Conservation (phyloP, 2,329 filamentous ascomycete species). For the Sporothrix schenckii region DNA sequence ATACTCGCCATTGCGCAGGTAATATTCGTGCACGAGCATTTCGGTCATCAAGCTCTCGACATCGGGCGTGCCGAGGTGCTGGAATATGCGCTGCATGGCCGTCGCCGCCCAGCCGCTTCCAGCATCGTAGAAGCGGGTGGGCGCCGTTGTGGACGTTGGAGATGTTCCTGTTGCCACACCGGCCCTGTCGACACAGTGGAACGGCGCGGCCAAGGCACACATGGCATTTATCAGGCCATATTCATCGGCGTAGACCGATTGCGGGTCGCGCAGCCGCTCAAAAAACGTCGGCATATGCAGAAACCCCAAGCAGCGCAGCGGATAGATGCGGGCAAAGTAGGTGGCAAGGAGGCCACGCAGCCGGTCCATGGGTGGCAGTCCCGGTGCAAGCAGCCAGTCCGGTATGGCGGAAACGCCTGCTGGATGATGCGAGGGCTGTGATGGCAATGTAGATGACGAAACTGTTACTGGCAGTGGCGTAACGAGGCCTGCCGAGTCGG, state of each 20-base stretch:
- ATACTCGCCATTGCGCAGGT: slow-evolving; percentile 31
- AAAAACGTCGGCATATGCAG: slow-evolving; percentile 38
- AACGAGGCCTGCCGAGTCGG: background rate
- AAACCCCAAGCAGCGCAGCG: slow-evolving; percentile 38
- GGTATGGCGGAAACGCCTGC: background rate
- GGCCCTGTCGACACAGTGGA: slow-evolving; percentile 20
- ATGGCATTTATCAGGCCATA: slow-evolving; percentile 32
- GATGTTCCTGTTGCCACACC: background rate
- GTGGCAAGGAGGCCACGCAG: slow-evolving; percentile 34
- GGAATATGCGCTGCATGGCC: slow-evolving; percentile 31
- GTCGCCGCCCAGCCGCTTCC: slow-evolving; percentile 31
- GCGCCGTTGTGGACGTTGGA: background rate
- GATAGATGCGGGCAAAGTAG: slow-evolving; percentile 37
- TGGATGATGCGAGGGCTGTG: background rate
- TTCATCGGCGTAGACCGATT: slow-evolving; percentile 20
- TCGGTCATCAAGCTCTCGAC: slow-evolving; percentile 33
- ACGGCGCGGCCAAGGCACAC: slow-evolving; percentile 32
- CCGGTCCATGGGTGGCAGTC: slow-evolving; percentile 26
- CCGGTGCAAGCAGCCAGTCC: slow-evolving; percentile 21
- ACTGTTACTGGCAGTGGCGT: background rate
- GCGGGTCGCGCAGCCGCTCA: slow-evolving; percentile 33
- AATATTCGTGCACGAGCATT: slow-evolving; percentile 33
- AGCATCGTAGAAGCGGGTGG: slow-evolving; percentile 22
- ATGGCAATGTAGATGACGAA: background rate
- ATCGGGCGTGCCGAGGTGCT: slow-evolving; percentile 29